Percentiles rank a stretch among this genome's conserved stretches.
Evolutionary conservation across 305 asterid species (phyloP).

Genomic region (Rubia balearica): DNA sequence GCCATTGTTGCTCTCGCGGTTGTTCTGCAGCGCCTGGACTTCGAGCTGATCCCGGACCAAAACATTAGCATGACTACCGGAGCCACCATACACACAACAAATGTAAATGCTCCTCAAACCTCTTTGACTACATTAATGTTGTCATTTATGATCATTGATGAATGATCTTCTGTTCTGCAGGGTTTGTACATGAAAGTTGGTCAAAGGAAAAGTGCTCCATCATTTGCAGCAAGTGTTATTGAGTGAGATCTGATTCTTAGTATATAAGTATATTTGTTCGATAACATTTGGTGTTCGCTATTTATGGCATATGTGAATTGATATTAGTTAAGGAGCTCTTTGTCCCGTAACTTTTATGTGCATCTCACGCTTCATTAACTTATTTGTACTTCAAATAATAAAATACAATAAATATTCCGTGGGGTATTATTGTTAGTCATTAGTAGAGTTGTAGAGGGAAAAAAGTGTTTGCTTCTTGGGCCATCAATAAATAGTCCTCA

Average conservation of each 20-base stretch:
- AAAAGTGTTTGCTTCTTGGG: too few species aligned
- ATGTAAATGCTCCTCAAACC: constrained; percentile 37
- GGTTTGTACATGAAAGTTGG: constrained; percentile 84
- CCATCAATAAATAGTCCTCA: too few species aligned
- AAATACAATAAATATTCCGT: too few species aligned
- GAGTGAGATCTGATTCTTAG: constrained; percentile 15
- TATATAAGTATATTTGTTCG: too few species aligned
- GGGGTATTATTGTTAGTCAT: too few species aligned
- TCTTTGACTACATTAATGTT: neutral
- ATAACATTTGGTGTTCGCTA: neutral
- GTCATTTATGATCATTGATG: neutral
- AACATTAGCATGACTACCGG: constrained; percentile 90
- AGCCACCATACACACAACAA: constrained; percentile 93
- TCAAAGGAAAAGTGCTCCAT: constrained; percentile 41
- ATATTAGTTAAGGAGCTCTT: too few species aligned
- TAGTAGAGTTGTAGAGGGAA: too few species aligned
- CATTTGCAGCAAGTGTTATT: constrained; percentile 30
- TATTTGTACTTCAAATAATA: too few species aligned
- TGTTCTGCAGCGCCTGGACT: constrained; percentile 51
- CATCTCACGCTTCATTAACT: too few species aligned
- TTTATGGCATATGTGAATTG: too few species aligned
- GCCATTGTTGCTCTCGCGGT: constrained; percentile 77
- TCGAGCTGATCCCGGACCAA: constrained; percentile 80
- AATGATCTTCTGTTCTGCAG: constrained; percentile 33
- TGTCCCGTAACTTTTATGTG: too few species aligned